Evolutionary conservation across 306 rosid genomes (phyloP).

Genomic region (Carpinus fangiana): DNA sequence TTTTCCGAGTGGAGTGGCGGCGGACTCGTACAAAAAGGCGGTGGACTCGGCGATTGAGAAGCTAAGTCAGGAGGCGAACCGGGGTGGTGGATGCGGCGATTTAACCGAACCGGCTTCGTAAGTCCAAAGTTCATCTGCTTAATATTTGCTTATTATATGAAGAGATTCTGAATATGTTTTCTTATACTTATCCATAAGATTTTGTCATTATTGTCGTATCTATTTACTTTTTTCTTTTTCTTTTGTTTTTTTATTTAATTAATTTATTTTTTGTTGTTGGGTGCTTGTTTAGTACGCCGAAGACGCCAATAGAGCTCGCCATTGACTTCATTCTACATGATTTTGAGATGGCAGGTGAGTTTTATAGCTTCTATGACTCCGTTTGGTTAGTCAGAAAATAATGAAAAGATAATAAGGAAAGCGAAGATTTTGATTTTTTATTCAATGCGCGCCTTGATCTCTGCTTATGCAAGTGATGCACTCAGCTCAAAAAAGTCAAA

Average conservation of each 20-base stretch:
- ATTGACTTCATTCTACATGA: slow-evolving; percentile 89
- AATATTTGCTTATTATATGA: not conserved
- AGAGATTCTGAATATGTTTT: not conserved
- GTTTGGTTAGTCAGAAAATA: slow-evolving; percentile 12
- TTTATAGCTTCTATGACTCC: slow-evolving; percentile 12
- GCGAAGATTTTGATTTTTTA: not conserved
- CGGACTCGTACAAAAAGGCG: slow-evolving; percentile 82
- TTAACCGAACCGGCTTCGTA: slow-evolving; percentile 58
- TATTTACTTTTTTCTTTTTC: not conserved
- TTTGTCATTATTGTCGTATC: not conserved
- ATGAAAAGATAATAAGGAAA: not conserved
- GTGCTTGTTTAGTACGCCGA: slow-evolving; percentile 45
- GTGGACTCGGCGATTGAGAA: slow-evolving; percentile 83
- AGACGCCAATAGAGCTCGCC: slow-evolving; percentile 82
- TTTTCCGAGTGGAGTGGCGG: slow-evolving; percentile 81
- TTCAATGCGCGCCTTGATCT: not conserved
- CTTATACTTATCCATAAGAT: not conserved
- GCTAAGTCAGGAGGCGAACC: slow-evolving; percentile 50
- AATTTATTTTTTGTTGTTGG: slow-evolving; percentile 14
- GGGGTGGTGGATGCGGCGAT: slow-evolving; percentile 30
- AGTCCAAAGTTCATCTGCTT: slow-evolving; percentile 3
- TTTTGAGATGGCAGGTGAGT: slow-evolving; percentile 97
- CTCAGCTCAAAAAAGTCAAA: not conserved
- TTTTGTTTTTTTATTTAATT: not conserved
- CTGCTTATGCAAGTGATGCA: not conserved